Conservation (phyloP, 305 asterid species). For the Fraxinus velutina region DNA sequence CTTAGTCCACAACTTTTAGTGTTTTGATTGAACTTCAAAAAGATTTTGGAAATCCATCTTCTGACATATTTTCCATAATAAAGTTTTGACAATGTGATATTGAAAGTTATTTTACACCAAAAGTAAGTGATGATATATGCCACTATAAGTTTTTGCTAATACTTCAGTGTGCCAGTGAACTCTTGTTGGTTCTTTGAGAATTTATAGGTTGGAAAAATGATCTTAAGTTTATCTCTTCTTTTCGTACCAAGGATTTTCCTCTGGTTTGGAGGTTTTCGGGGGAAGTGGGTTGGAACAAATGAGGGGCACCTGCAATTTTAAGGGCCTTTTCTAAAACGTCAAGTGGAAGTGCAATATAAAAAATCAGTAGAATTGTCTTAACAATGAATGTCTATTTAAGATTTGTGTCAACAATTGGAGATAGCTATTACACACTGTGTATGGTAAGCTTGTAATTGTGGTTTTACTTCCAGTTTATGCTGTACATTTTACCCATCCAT, state of each 20-base stretch:
- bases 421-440: neutral
- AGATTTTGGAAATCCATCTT: slow-evolving; percentile 4
- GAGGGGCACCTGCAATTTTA: neutral
- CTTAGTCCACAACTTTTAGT: slow-evolving; percentile 6
- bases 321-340: neutral
- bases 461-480: neutral
- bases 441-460: neutral
- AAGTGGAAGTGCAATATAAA: neutral
- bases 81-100: neutral
- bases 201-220: neutral
- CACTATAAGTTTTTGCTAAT: neutral
- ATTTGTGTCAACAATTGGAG: slow-evolving; percentile 1
- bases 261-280: neutral
- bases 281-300: neutral
- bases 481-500: neutral
- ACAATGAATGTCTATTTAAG: neutral
- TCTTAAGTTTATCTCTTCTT: neutral
- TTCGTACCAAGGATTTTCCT: neutral
- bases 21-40: slow-evolving; percentile 14
- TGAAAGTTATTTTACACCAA: neutral
- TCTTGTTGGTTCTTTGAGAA: neutral
- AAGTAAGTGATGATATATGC: neutral
- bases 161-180: neutral
- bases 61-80: slow-evolving; percentile 16
- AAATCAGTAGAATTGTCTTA: neutral